Base-by-base conservation (phyloP, 257 asterid species). In the Eucommia ulmoides region DNA sequence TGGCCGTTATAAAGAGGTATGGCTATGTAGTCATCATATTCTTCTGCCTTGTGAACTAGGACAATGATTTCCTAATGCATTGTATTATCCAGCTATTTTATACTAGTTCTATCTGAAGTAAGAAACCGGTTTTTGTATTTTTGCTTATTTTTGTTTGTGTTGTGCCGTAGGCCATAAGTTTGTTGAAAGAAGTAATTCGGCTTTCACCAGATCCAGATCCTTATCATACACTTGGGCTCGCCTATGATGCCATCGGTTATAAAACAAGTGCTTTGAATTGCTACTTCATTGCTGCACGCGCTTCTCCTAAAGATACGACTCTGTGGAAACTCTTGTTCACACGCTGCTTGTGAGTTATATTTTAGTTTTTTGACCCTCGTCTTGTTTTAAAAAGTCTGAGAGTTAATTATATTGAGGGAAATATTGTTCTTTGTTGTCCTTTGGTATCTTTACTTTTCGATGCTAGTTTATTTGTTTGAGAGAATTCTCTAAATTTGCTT, bases 241-340 rank as follows among this genome's bases (percentile, higher is more conserved):
- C 83, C 38, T 83, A 79, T 55, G 65, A 70, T 20, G 74, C 71
- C 17, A 73, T 76, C 76, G 72, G 70, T 52, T 83, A 88, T 57
- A 58, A 64, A 60, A 79, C 67, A 63, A 81, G 70, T 60, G 77
- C 95, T 45, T 62, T 79, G 56, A 68, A 68, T 51, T 84, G 81
- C 57, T 78, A 88, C 75, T 74, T 81, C 85, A 75, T 88, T 69
- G 91, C 97, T 59, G 94, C 94, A 33, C 91, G 76, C 66, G 64
- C 83, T 69, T 55, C 72, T 20, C 97, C 93, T 8, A 84, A 79
- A 70, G 81, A 88, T 66, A 70, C 78, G 38, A 65, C 94, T 66
- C 57, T 84, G 51, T 88, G 97, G 97, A 81, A 88, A 67, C 78
- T 65, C 58, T 82, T 88, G 42, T 78, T 81, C 25, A 29, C 76